Evolutionary conservation across 2,329 filamentous ascomycete genomes (phyloP).

Genomic region (Exophiala lecanii-corni): DNA sequence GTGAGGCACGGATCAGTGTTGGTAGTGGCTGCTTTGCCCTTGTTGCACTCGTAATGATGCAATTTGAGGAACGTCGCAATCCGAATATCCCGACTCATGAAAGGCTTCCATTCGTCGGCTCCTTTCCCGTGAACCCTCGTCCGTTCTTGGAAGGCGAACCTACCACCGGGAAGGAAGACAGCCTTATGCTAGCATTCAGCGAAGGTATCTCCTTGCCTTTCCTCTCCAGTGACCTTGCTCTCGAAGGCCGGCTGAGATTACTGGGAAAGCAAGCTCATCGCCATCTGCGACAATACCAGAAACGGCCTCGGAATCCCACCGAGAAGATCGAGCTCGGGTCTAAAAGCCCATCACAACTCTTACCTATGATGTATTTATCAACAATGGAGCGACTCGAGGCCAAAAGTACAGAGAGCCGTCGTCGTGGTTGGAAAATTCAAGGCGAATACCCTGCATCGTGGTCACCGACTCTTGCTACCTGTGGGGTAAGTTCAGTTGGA

Average conservation of each 20-base stretch:
- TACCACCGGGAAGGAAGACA: constrained; percentile 22
- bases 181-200: constrained; percentile 25
- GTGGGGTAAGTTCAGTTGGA: constrained; percentile 24
- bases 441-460: constrained; percentile 15
- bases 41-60: constrained; percentile 25
- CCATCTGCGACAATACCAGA: constrained; percentile 24
- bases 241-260: constrained; percentile 19
- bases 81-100: constrained; percentile 13
- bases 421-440: constrained; percentile 19
- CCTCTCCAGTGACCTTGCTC: constrained; percentile 16
- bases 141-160: constrained; percentile 17
- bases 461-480: constrained; percentile 14
- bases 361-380: constrained; percentile 19
- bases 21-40: constrained; percentile 24
- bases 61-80: constrained; percentile 20
- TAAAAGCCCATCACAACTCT: constrained; percentile 18
- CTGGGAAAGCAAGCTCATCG: constrained; percentile 22
- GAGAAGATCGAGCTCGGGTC: constrained; percentile 20
- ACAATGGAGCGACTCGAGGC: constrained; percentile 21
- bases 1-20: constrained; percentile 18
- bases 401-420: constrained; percentile 4
- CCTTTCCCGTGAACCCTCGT: constrained; percentile 24
- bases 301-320: constrained; percentile 13
- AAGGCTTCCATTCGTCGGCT: constrained; percentile 22
- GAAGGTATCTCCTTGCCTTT: constrained; percentile 24